phyloP scores from a whole-genome alignment of 169 alveolate genomes.

The Haemoproteus tartakovskyi region DNA sequence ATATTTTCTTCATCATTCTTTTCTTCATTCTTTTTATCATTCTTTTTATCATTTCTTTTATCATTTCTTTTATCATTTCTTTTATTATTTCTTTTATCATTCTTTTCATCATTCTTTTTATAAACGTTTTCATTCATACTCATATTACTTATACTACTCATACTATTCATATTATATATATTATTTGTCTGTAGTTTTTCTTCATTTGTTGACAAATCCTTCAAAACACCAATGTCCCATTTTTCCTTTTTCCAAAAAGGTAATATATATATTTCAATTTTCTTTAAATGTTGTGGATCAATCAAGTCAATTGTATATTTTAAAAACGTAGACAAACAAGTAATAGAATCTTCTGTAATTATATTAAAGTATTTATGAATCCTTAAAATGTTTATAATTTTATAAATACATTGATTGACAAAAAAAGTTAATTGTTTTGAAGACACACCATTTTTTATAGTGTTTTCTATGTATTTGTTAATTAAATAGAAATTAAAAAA shows the following conservation, averaged over 20 bases:
- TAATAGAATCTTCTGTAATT: constrained; percentile 13
- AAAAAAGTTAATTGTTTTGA: constrained; percentile 16
- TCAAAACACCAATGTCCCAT: not conserved
- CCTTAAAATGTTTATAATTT: constrained; percentile 11
- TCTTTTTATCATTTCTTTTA: too few relatives aligned
- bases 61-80: too few relatives aligned
- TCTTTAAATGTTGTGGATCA: constrained; percentile 24
- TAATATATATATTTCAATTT: constrained; percentile 8
- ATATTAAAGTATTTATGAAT: constrained; percentile 25
- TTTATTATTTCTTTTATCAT: not conserved
- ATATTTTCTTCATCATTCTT: too few relatives aligned
- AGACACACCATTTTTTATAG: constrained; percentile 15
- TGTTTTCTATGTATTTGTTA: constrained; percentile 18
- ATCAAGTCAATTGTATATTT: constrained; percentile 7
- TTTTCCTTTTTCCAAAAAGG: constrained; percentile 24
- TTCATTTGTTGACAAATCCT: not conserved
- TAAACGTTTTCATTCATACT: not conserved
- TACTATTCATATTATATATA: not conserved
- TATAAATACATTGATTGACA: constrained; percentile 33
- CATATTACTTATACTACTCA: not conserved
- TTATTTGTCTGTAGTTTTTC: not conserved
- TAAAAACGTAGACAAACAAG: constrained; percentile 16
- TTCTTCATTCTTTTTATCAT: too few relatives aligned
- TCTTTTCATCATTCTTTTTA: not conserved
- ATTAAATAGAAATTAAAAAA: constrained; percentile 25